These are phyloP conservation scores for Thalassiosira hispida DNA, from an alignment of 352 stramenopile species.

Conservation along the genomic window DNA sequence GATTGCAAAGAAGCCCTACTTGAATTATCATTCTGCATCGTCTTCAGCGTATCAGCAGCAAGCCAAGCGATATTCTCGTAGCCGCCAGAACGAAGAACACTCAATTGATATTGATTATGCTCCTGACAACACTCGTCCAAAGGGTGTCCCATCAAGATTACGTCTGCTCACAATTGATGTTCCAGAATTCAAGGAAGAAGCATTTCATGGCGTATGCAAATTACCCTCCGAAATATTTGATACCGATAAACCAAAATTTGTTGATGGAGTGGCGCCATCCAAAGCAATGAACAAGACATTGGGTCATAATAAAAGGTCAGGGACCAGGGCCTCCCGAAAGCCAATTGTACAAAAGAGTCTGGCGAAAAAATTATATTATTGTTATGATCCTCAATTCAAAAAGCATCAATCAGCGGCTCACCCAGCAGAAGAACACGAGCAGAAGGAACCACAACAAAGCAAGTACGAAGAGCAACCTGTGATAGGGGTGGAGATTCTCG, in stretches of 20 bases:
- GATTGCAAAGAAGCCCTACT: conserved; percentile 69
- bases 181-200: conserved; percentile 63
- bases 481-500: conserved; percentile 74
- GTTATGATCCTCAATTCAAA: conserved; percentile 23
- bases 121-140: conserved; percentile 31
- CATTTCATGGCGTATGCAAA: conserved; percentile 47
- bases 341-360: conserved; percentile 74
- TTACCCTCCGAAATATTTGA: conserved; percentile 46
- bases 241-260: conserved; percentile 8
- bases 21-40: conserved; percentile 47
- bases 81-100: conserved; percentile 5
- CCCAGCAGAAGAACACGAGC: neutral
- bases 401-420: neutral
- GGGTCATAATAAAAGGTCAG: conserved; percentile 14
- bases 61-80: neutral
- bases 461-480: neutral
- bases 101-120: neutral
- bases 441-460: neutral
- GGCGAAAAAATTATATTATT: conserved; percentile 59
- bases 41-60: neutral
- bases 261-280: conserved; percentile 41
- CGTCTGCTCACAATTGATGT: conserved; percentile 71
- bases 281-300: conserved; percentile 25
- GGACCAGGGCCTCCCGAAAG: conserved; percentile 17
- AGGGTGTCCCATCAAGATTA: conserved; percentile 62